A percentile compares a stretch with the other conserved stretches of the same genome.
These are phyloP conservation scores for Pythium grandisporangium DNA, from an alignment of 352 stramenopile species.

Conservation along the genomic window DNA sequence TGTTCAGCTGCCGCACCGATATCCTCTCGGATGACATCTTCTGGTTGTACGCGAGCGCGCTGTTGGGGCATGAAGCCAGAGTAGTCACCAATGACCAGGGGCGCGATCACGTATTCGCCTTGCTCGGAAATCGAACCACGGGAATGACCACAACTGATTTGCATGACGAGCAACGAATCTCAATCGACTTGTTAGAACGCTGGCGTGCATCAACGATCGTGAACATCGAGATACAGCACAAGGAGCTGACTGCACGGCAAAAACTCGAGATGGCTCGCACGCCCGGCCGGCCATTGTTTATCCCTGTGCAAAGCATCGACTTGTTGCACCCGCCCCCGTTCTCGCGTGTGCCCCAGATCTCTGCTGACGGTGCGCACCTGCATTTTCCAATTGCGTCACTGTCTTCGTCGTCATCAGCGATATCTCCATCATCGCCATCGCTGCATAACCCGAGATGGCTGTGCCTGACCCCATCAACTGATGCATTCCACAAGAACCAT, in stretches of 20 bases:
- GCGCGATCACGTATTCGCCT: slow-evolving; percentile 88
- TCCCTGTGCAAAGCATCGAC: slow-evolving; percentile 42
- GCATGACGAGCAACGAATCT: slow-evolving; percentile 21
- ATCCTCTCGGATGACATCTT: slow-evolving; percentile 94
- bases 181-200: slow-evolving; percentile 60
- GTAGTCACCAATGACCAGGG: slow-evolving; percentile 98
- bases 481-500: too few relatives aligned
- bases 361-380: slow-evolving; percentile 20
- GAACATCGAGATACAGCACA: slow-evolving; percentile 66
- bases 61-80: slow-evolving; percentile 46
- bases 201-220: slow-evolving; percentile 66
- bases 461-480: not conserved
- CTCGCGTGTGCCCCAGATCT: slow-evolving; percentile 55
- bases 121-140: slow-evolving; percentile 28
- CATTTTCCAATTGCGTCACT: too few relatives aligned
- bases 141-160: slow-evolving; percentile 15
- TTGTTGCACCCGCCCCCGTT: slow-evolving; percentile 57
- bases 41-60: slow-evolving; percentile 94
- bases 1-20: slow-evolving; percentile 88
- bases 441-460: not conserved
- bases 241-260: slow-evolving; percentile 16
- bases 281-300: slow-evolving; percentile 7
- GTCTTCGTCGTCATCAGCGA: too few relatives aligned
- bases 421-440: not conserved
- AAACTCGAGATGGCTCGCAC: slow-evolving; percentile 1